Evolutionary conservation across 352 stramenopile species (phyloP).

Genomic region (Saprolegnia parasitica): DNA sequence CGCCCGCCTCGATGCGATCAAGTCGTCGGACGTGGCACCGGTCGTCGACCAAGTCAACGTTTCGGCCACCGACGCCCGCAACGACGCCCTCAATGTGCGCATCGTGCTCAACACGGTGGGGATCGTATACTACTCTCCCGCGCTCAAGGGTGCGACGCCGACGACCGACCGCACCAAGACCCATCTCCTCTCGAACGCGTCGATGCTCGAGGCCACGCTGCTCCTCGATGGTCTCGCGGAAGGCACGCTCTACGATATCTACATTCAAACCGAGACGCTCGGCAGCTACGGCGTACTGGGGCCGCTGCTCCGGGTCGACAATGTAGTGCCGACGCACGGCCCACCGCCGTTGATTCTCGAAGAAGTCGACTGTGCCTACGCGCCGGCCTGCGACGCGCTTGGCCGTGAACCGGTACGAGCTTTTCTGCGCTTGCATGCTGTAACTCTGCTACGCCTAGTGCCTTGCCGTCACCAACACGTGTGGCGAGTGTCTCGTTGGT

Average conservation of each 20-base stretch:
- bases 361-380: conserved; percentile 25
- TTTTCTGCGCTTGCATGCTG: too few species aligned
- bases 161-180: conserved; percentile 1
- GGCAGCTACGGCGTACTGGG: conserved; percentile 63
- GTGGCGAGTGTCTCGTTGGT: conserved; percentile 62
- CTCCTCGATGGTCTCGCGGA: conserved; percentile 47
- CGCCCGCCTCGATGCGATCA: conserved; percentile 50
- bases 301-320: neutral
- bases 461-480: conserved; percentile 46
- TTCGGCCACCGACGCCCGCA: conserved; percentile 49
- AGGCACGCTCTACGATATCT: conserved; percentile 64
- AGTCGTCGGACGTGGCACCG: conserved; percentile 45
- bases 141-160: conserved; percentile 27
- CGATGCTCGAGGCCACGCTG: conserved; percentile 35
- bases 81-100: conserved; percentile 57
- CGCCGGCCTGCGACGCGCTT: conserved; percentile 28
- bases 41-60: conserved; percentile 38
- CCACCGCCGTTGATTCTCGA: conserved; percentile 23
- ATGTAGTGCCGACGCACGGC: conserved; percentile 11
- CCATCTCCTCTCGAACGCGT: conserved; percentile 9
- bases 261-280: conserved; percentile 69
- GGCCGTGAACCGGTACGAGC: conserved; percentile 48
- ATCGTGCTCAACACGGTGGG: conserved; percentile 45
- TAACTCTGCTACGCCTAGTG: conserved; percentile 35
- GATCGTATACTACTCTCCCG: conserved; percentile 58